A percentile compares a stretch with the other conserved stretches of the same genome.
Evolutionary conservation across 768 basidiomycete species (phyloP).

Genomic region (Macrolepiota albuminosa): DNA sequence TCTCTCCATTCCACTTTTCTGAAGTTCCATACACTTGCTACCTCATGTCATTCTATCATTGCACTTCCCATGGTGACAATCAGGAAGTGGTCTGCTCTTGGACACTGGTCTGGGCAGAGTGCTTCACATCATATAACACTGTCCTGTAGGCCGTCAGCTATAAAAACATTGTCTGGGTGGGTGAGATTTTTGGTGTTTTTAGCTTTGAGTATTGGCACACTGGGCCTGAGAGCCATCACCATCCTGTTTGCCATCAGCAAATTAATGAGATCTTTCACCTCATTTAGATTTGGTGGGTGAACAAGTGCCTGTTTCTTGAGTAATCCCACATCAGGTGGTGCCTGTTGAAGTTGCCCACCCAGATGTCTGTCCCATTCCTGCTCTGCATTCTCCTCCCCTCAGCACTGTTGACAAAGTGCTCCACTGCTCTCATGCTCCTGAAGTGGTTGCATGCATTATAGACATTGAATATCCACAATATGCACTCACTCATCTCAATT

Average conservation of each 20-base stretch:
- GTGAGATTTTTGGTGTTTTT: neutral
- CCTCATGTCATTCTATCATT: too few species aligned
- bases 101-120: fast-evolving
- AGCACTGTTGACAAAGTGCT: neutral
- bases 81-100: neutral
- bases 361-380: neutral
- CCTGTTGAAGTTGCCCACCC: too few species aligned
- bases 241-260: too few species aligned
- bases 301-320: too few species aligned
- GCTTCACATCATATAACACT: neutral
- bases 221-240: neutral
- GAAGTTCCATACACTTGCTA: neutral
- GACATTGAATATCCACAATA: neutral
- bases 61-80: neutral
- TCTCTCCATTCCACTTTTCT: neutral
- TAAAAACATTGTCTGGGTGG: neutral
- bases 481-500: too few species aligned
- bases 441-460: neutral
- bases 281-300: too few species aligned
- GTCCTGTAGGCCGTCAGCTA: fast-evolving
- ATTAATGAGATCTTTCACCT: too few species aligned
- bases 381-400: too few species aligned
- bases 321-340: too few species aligned
- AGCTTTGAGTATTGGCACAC: neutral
- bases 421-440: neutral